Percentiles rank a stretch among this genome's conserved stretches.
These are phyloP conservation scores for Paratinospora sagittata DNA, from an alignment of 164 flowering plant species.

Conservation along the genomic window DNA sequence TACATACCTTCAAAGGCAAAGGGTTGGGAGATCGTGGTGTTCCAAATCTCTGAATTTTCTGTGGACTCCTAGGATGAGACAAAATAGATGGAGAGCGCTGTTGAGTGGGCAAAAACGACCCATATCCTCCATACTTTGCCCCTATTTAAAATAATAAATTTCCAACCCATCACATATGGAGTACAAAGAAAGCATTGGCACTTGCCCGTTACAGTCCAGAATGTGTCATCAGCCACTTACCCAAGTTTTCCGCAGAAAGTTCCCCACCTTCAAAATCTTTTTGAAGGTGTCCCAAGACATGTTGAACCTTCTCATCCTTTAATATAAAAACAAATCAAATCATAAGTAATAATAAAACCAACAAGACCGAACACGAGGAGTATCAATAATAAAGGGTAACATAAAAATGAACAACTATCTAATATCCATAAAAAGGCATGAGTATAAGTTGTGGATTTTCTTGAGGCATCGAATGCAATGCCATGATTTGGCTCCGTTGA, in stretches of 20 bases:
- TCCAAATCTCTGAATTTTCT: constrained; percentile 19
- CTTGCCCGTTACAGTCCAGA: neutral
- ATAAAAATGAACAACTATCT: neutral
- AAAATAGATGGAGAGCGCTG: constrained; percentile 45
- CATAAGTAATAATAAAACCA: neutral
- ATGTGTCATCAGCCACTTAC: constrained; percentile 34
- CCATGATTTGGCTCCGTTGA: neutral
- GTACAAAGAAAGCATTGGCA: neutral
- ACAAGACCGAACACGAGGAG: neutral
- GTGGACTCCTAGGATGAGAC: constrained; percentile 45
- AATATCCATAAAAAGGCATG: neutral
- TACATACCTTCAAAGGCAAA: constrained; percentile 41
- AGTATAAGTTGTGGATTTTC: neutral
- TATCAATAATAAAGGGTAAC: neutral
- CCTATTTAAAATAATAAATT: constrained; percentile 38
- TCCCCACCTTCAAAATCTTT: constrained; percentile 76
- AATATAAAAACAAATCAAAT: neutral
- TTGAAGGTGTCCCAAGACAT: constrained; percentile 74
- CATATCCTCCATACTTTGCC: constrained; percentile 74
- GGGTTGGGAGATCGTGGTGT: constrained; percentile 30
- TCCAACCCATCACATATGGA: constrained; percentile 14
- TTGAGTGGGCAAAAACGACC: constrained; percentile 71
- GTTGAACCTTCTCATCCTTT: constrained; percentile 52
- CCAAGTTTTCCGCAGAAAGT: constrained; percentile 58
- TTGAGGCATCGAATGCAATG: neutral